phyloP scores from a whole-genome alignment of 352 stramenopile genomes.

The Phytophthora niederhauseri region DNA sequence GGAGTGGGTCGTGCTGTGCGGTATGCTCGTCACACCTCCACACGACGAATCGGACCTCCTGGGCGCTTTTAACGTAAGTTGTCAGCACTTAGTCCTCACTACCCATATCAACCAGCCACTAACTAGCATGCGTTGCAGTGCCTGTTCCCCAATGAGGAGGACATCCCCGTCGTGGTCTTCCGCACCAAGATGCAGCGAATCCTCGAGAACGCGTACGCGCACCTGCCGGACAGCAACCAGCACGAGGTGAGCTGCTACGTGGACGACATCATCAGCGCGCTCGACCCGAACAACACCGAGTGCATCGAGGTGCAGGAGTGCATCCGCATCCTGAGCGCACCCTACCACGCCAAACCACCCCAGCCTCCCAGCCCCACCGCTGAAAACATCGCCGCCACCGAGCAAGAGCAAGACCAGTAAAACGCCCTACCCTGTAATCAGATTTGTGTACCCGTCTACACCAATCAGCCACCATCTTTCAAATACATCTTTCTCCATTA shows the following conservation, averaged over 20 bases:
- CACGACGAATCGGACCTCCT: slow-evolving; percentile 59
- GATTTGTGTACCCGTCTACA: background rate
- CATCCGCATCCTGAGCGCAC: slow-evolving; percentile 61
- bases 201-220: slow-evolving; percentile 66
- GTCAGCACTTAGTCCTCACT: background rate
- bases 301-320: slow-evolving; percentile 76
- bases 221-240: slow-evolving; percentile 68
- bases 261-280: slow-evolving; percentile 67
- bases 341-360: slow-evolving; percentile 42
- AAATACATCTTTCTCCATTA: no score
- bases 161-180: slow-evolving; percentile 65
- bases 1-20: slow-evolving; percentile 72
- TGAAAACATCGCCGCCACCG: background rate
- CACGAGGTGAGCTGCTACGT: slow-evolving; percentile 77
- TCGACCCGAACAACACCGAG: slow-evolving; percentile 75
- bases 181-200: slow-evolving; percentile 76
- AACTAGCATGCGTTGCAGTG: slow-evolving; percentile 33
- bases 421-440: background rate
- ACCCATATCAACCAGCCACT: background rate
- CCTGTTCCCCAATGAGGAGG: slow-evolving; percentile 65
- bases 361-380: slow-evolving; percentile 9
- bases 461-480: background rate
- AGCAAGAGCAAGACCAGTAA: slow-evolving; percentile 9
- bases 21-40: slow-evolving; percentile 59
- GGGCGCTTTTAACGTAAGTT: slow-evolving; percentile 58